Percentiles rank a stretch among this genome's conserved stretches.
These are phyloP conservation scores for Telopea speciosissima DNA, from an alignment of 177 flowering plant species.

Conservation along the genomic window DNA sequence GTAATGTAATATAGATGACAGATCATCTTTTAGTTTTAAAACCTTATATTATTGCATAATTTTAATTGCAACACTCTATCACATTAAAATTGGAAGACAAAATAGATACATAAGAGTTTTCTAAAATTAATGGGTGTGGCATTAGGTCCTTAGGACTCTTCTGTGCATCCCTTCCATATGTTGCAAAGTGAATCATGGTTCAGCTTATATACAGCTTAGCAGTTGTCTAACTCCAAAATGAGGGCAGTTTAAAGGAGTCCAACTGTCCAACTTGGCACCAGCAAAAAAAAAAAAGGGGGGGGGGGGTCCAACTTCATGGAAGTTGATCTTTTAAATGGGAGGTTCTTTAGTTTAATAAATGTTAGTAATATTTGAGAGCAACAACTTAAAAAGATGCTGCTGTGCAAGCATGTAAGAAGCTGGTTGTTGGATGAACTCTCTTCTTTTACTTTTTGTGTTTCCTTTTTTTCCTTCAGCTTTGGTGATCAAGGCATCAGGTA, in stretches of 20 bases:
- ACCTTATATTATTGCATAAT: background rate
- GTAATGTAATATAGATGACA: background rate
- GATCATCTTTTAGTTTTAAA: background rate
- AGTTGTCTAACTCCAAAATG: background rate
- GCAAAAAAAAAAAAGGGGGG: no score
- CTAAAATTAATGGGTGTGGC: background rate
- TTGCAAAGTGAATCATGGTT: background rate
- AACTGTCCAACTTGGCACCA: background rate
- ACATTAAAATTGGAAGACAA: background rate
- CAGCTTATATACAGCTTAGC: background rate
- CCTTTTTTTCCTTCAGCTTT: background rate
- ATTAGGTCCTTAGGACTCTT: background rate
- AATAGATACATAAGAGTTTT: background rate
- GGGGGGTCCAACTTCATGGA: no score
- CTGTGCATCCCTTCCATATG: background rate
- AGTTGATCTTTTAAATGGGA: no score
- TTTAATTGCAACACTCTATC: background rate
- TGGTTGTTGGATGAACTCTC: background rate
- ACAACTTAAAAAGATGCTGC: background rate
- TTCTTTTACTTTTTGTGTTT: background rate
- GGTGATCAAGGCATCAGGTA: background rate
- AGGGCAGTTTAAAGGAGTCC: background rate
- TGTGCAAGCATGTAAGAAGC: background rate
- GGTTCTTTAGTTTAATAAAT: no score
- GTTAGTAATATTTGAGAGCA: no score